phyloP scores from a whole-genome alignment of 345 rosid species.

The Laguncularia racemosa region DNA sequence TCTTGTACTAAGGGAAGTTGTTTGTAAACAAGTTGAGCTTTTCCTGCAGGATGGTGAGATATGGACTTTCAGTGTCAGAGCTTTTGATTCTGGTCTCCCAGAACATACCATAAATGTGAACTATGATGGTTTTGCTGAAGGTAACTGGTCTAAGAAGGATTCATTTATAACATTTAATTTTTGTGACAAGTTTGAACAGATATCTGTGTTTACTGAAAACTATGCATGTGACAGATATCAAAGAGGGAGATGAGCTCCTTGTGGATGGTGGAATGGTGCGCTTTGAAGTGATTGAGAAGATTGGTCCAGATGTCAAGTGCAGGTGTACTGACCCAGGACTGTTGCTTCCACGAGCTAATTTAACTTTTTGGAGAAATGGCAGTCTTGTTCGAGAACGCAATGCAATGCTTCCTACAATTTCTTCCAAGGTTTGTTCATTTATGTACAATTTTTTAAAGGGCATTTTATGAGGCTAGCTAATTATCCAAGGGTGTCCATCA shows the following conservation, averaged over 20 bases:
- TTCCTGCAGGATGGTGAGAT: slow-evolving; percentile 79
- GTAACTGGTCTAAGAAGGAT: slow-evolving; percentile 18
- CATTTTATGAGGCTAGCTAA: neutral
- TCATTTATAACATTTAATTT: neutral
- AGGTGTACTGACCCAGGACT: slow-evolving; percentile 89
- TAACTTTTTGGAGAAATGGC: slow-evolving; percentile 99
- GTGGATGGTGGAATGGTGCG: slow-evolving; percentile 99
- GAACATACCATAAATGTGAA: slow-evolving; percentile 79
- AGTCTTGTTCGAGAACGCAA: slow-evolving; percentile 94
- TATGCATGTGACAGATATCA: slow-evolving; percentile 47
- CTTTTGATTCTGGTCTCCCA: slow-evolving; percentile 66
- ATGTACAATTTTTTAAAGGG: neutral
- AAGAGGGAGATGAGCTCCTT: slow-evolving; percentile 87
- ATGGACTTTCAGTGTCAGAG: slow-evolving; percentile 93
- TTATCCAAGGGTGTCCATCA: no score
- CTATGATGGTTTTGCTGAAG: slow-evolving; percentile 98
- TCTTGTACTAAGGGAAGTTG: neutral
- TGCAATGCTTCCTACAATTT: slow-evolving; percentile 99
- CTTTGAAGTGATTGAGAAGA: slow-evolving; percentile 93
- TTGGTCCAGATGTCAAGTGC: slow-evolving; percentile 97
- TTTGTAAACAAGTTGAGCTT: neutral
- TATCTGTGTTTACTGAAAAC: neutral
- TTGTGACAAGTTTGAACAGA: neutral
- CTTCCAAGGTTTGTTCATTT: slow-evolving; percentile 59
- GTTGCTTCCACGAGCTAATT: slow-evolving; percentile 93